Percentiles rank a stretch among this genome's conserved stretches.
Evolutionary conservation across 768 basidiomycete species (phyloP).

Genomic region (Lanmaoa rubissima): DNA sequence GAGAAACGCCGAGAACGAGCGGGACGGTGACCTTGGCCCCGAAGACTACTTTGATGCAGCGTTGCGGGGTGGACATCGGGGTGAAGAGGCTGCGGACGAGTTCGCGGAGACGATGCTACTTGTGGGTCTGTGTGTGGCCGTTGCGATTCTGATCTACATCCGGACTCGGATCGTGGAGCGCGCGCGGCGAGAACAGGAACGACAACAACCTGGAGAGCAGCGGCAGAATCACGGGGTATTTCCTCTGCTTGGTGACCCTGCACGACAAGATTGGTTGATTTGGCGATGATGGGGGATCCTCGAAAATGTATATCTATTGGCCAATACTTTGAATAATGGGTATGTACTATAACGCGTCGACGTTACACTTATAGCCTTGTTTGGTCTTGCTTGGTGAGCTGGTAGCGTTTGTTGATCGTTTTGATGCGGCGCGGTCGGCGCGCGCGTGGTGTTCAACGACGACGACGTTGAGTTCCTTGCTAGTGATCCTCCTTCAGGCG

Average conservation of each 20-base stretch:
- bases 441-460: slow-evolving; percentile 4
- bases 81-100: slow-evolving; percentile 66
- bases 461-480: slow-evolving; percentile 7
- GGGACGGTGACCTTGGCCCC: slow-evolving; percentile 71
- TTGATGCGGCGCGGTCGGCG: slow-evolving; percentile 6
- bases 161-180: slow-evolving; percentile 76
- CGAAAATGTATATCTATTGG: slow-evolving; percentile 4
- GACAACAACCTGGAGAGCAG: slow-evolving; percentile 36
- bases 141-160: slow-evolving; percentile 74
- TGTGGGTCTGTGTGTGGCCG: slow-evolving; percentile 66
- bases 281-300: slow-evolving; percentile 30
- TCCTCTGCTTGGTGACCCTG: slow-evolving; percentile 63
- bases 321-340: background rate
- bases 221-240: slow-evolving; percentile 46
- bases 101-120: slow-evolving; percentile 80
- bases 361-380: slow-evolving; percentile 5
- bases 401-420: background rate
- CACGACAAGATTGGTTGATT: slow-evolving; percentile 64
- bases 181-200: slow-evolving; percentile 61
- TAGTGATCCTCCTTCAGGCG: background rate
- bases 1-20: slow-evolving; percentile 66
- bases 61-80: slow-evolving; percentile 55
- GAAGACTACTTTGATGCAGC: slow-evolving; percentile 82
- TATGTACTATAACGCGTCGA: background rate
- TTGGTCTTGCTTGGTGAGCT: slow-evolving; percentile 26